Conservation (phyloP, 176 grass and related monocot genomes). For the Olyra latifolia region DNA sequence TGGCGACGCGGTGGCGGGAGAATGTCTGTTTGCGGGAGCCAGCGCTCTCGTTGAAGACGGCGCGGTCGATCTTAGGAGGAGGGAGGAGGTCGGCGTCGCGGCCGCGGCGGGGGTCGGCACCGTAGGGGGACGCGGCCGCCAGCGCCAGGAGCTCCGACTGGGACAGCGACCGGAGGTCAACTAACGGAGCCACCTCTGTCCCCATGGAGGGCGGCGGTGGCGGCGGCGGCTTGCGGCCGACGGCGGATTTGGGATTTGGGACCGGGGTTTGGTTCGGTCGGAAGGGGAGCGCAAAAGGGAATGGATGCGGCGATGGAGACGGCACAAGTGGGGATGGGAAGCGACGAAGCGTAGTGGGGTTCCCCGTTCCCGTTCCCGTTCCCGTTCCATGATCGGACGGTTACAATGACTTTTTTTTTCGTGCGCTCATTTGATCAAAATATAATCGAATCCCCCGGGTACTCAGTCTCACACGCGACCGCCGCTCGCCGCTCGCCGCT, state of each 20-base stretch:
- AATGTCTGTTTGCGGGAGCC: slow-evolving; percentile 94
- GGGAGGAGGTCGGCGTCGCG: slow-evolving; percentile 55
- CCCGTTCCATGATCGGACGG: slow-evolving; percentile 25
- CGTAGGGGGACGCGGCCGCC: slow-evolving; percentile 46
- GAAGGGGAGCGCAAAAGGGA: not conserved
- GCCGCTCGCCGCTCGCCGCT: not conserved
- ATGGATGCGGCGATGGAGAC: slow-evolving; percentile 9
- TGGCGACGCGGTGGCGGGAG: slow-evolving; percentile 62
- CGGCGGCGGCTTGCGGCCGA: slow-evolving; percentile 19
- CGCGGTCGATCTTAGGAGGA: slow-evolving; percentile 72
- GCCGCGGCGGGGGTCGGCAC: slow-evolving; percentile 50
- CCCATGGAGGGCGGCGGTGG: slow-evolving; percentile 49
- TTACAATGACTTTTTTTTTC: not conserved
- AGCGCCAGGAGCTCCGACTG: slow-evolving; percentile 65
- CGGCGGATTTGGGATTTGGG: slow-evolving; percentile 24
- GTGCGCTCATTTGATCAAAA: slow-evolving; percentile 31
- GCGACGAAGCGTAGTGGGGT: not conserved
- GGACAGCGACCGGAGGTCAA: slow-evolving; percentile 70
- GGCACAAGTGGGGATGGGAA: not conserved
- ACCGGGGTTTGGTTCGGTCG: slow-evolving; percentile 20
- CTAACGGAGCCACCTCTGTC: slow-evolving; percentile 51
- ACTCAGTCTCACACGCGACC: not conserved
- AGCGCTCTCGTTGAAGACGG: slow-evolving; percentile 94
- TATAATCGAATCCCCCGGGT: not conserved
- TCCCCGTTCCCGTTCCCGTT: too few relatives aligned